phyloP scores from a whole-genome alignment of 768 basidiomycete species.

The Cytidiella melzeri region DNA sequence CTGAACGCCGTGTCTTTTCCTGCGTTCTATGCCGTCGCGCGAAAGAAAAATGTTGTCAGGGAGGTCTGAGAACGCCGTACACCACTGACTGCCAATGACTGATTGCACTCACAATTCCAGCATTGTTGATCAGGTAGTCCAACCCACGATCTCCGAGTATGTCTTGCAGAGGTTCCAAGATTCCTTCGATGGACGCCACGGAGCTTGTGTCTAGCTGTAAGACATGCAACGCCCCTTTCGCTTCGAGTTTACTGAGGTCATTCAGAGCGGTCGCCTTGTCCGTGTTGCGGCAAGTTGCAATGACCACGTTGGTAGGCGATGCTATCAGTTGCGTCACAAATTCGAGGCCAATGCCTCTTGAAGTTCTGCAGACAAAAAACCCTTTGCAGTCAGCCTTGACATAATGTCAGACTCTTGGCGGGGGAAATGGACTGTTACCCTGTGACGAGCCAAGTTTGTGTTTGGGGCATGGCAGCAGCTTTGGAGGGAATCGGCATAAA shows the following conservation, averaged over 20 bases:
- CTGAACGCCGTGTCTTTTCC: conserved; percentile 24
- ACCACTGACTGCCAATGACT: no score
- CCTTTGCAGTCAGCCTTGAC: neutral
- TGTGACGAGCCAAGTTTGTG: conserved; percentile 20
- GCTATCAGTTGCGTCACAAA: conserved; percentile 19
- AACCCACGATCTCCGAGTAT: conserved; percentile 26
- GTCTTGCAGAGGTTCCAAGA: conserved; percentile 19
- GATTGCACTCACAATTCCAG: conserved; percentile 27
- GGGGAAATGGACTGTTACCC: conserved; percentile 11
- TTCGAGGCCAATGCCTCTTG: conserved; percentile 28
- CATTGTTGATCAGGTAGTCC: conserved; percentile 37
- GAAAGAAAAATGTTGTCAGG: neutral
- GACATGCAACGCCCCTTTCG: conserved; percentile 28
- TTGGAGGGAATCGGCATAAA: neutral
- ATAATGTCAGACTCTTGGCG: neutral
- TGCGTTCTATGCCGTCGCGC: conserved; percentile 11
- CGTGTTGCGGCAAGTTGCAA: conserved; percentile 28
- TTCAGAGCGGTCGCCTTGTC: conserved; percentile 17
- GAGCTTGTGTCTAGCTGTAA: conserved; percentile 27
- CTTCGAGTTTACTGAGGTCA: conserved; percentile 16
- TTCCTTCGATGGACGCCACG: conserved; percentile 21
- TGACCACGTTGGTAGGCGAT: conserved; percentile 20
- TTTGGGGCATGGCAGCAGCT: no score
- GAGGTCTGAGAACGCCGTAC: neutral
- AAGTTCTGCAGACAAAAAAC: conserved; percentile 22